Evolutionary conservation across 1,284 basidiomycete genomes (phyloP), one percentile per base, ranked within the genome.

Genomic region (Ganoderma leucocontextum): DNA sequence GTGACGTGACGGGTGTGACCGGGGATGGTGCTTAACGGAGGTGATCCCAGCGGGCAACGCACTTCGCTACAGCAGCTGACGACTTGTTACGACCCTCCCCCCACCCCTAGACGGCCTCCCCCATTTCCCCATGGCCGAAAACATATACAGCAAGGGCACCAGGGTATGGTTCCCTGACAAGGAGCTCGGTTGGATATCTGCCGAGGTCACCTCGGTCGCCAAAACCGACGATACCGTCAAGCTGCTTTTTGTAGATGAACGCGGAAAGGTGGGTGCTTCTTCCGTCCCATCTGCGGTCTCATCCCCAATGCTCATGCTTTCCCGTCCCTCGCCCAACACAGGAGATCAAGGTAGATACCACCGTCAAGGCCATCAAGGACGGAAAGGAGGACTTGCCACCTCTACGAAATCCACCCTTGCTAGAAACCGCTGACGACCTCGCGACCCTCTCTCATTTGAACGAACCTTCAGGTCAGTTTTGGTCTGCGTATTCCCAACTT

Each of bases 401-500:
- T 57, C 84, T 99, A 75, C 93, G 97, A 74, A 99, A 99, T 81
- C 98, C 98, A 33, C 98, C 97, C 47, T 84, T 98, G 66, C 85
- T 99, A 70, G 97, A 99, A 84, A 96, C 95, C 36, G 95, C 96
- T 47, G 97, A 99, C 82, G 97, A 99, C 85, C 87, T 99, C 78
- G 97, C 98, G 60, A 98, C 96, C 70, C 88, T 99, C 77, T 98
- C 96, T 67, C 97, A 99, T 84, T 87, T 99, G 75, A 99, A 99
- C 78, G 98, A 99, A 80, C 97, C 97, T 60, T 95, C 94, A 77
- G 97, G 96, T 97, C 73, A 70, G 87, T 78, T 3, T 29, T 15
- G 22, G 33, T 17, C 35, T 25, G 70, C 52, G 19, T 25, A 42
- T 44, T 49, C 9, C 29, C 19, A 47, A 19, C 39, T 49, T 55